Conservation (phyloP, 805 yeast species). For the Candida golubevii region DNA sequence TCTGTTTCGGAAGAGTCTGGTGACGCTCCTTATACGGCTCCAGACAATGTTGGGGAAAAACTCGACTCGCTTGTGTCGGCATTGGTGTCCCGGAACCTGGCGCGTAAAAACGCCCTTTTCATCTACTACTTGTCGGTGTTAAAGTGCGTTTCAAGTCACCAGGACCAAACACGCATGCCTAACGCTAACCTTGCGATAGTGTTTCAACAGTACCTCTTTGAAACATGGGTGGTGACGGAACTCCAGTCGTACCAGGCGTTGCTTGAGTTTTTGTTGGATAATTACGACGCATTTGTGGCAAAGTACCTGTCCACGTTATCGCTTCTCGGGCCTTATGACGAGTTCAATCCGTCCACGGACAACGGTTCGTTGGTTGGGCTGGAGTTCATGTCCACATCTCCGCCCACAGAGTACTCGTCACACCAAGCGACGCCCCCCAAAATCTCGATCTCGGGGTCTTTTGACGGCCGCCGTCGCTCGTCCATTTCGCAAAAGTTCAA, state of each 20-base stretch:
- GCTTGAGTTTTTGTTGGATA: slow-evolving; percentile 17
- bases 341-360: slow-evolving; percentile 4
- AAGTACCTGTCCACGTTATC: slow-evolving; percentile 6
- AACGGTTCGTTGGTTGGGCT: slow-evolving; percentile 6
- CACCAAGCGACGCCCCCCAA: slow-evolving; percentile 10
- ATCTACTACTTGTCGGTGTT: slow-evolving; percentile 18
- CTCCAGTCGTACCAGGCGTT: slow-evolving; percentile 12
- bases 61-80: slow-evolving; percentile 13
- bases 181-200: slow-evolving; percentile 26
- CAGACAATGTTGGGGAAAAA: slow-evolving; percentile 3
- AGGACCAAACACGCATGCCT: slow-evolving; percentile 26
- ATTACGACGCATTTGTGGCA: slow-evolving; percentile 11
- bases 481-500: slow-evolving; percentile 18
- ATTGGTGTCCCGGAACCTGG: slow-evolving; percentile 13
- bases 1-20: slow-evolving; percentile 7
- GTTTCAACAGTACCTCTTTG: slow-evolving; percentile 30
- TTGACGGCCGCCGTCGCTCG: slow-evolving; percentile 11
- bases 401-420: slow-evolving; percentile 15
- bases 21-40: slow-evolving; percentile 6
- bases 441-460: slow-evolving; percentile 1
- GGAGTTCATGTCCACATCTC: slow-evolving; percentile 12
- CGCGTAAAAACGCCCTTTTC: slow-evolving; percentile 16
- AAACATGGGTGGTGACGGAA: slow-evolving; percentile 12
- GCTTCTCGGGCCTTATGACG: slow-evolving; percentile 10
- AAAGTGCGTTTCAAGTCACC: slow-evolving; percentile 14